Evolutionary conservation across 2,329 filamentous ascomycete genomes (phyloP).

Genomic region (Balansia obtecta): DNA sequence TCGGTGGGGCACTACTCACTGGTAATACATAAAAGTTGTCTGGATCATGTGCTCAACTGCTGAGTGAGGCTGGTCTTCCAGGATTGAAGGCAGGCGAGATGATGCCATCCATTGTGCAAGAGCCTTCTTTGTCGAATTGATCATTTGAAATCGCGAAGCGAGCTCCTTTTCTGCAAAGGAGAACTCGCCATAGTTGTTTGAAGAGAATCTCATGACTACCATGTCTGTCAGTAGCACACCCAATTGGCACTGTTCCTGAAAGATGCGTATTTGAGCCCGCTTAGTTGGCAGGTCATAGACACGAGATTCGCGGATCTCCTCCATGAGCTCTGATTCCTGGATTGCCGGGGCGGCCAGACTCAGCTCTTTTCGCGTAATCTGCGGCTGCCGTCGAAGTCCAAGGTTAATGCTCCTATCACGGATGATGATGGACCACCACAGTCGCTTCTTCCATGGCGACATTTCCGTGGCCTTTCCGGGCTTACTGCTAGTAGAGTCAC

Average conservation of each 20-base stretch:
- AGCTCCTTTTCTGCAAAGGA: not conserved
- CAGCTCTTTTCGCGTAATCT: not conserved
- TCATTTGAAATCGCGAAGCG: not conserved
- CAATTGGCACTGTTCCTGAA: not conserved
- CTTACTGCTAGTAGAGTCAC: not conserved
- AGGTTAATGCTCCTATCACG: not conserved
- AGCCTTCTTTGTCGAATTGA: not conserved
- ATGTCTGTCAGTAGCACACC: not conserved
- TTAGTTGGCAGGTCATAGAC: not conserved
- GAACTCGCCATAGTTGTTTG: not conserved
- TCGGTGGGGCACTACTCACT: not conserved
- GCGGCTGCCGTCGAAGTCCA: not conserved
- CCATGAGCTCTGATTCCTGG: not conserved
- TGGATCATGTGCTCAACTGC: not conserved
- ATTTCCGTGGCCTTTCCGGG: not conserved
- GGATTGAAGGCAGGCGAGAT: not conserved
- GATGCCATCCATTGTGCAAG: not conserved
- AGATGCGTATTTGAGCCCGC: not conserved
- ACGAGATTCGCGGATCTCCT: not conserved
- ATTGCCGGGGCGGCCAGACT: not conserved
- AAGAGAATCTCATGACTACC: not conserved
- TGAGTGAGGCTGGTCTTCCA: not conserved
- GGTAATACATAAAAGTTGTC: constrained; percentile 1
- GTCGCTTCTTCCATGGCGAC: not conserved
- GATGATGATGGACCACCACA: constrained; percentile 1